Evolutionary conservation across 805 yeast genomes (phyloP).

Genomic region (Saturnispora serradocipensis): DNA sequence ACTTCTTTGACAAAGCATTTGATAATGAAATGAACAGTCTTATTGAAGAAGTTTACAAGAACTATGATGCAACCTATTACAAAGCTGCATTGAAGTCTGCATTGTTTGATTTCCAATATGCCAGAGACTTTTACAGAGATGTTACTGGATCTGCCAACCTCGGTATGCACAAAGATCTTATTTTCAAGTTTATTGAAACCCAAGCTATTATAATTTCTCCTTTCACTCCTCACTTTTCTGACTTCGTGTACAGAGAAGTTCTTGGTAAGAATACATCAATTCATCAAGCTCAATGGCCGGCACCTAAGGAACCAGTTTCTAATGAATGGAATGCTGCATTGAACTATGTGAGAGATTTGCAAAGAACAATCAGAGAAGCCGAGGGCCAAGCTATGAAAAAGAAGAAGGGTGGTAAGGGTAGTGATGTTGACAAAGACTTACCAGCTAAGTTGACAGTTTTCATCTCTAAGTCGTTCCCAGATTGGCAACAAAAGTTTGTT

Average conservation of each 20-base stretch:
- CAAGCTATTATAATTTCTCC: slow-evolving; percentile 85
- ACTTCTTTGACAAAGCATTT: slow-evolving; percentile 81
- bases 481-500: slow-evolving; percentile 52
- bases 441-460: slow-evolving; percentile 69
- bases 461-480: slow-evolving; percentile 72
- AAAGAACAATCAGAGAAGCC: slow-evolving; percentile 84
- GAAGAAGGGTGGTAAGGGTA: slow-evolving; percentile 75
- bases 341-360: slow-evolving; percentile 66
- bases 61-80: slow-evolving; percentile 65
- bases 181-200: slow-evolving; percentile 71
- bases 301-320: slow-evolving; percentile 51
- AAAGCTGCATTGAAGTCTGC: slow-evolving; percentile 87
- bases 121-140: slow-evolving; percentile 96
- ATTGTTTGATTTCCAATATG: slow-evolving; percentile 86
- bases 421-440: slow-evolving; percentile 63
- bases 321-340: slow-evolving; percentile 56
- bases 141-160: slow-evolving; percentile 38
- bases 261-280: slow-evolving; percentile 57
- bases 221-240: slow-evolving; percentile 93
- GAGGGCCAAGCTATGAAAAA: slow-evolving; percentile 79
- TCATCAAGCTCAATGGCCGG: slow-evolving; percentile 73
- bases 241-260: slow-evolving; percentile 77
- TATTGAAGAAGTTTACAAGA: slow-evolving; percentile 62
- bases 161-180: slow-evolving; percentile 76
- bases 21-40: slow-evolving; percentile 87